Percentiles rank a stretch among this genome's conserved stretches.
Evolutionary conservation across 768 basidiomycete genomes (phyloP).

Genomic region (Amanita muscaria): DNA sequence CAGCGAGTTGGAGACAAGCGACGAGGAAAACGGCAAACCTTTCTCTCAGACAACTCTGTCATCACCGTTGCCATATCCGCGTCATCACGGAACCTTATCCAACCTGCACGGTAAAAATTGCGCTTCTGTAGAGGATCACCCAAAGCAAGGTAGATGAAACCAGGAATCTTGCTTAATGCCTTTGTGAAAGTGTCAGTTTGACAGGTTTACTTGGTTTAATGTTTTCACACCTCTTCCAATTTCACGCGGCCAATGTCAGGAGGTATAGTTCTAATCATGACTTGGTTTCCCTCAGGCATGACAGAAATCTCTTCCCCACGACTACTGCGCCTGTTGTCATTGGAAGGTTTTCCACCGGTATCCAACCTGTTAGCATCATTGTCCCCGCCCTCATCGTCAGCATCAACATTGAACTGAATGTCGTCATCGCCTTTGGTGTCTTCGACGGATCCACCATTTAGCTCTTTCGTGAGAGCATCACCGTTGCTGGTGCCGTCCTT

Average conservation of each 20-base stretch:
- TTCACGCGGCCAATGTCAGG: slow-evolving; percentile 86
- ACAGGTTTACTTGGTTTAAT: slow-evolving; percentile 9
- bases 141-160: slow-evolving; percentile 82
- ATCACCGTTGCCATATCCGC: slow-evolving; percentile 73
- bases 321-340: slow-evolving; percentile 39
- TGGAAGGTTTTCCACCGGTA: slow-evolving; percentile 44
- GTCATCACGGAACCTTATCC: slow-evolving; percentile 82
- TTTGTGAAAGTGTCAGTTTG: slow-evolving; percentile 21
- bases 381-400: slow-evolving; percentile 62
- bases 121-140: slow-evolving; percentile 91
- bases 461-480: slow-evolving; percentile 28
- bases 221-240: slow-evolving; percentile 68
- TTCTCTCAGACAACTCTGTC: slow-evolving; percentile 70
- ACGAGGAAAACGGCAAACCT: slow-evolving; percentile 40
- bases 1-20: slow-evolving; percentile 3
- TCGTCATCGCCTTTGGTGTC: slow-evolving; percentile 67
- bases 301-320: slow-evolving; percentile 69
- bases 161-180: slow-evolving; percentile 70
- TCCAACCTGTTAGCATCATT: slow-evolving; percentile 47
- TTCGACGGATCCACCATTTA: slow-evolving; percentile 35
- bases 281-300: slow-evolving; percentile 74
- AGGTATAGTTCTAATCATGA: slow-evolving; percentile 93
- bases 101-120: slow-evolving; percentile 90
- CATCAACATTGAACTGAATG: slow-evolving; percentile 65
- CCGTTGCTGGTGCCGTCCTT: slow-evolving; percentile 46